Percentiles rank a stretch among this genome's conserved stretches.
Evolutionary conservation across 495 filamentous ascomycete species (phyloP).

Genomic region (Penicillium samsonianum): DNA sequence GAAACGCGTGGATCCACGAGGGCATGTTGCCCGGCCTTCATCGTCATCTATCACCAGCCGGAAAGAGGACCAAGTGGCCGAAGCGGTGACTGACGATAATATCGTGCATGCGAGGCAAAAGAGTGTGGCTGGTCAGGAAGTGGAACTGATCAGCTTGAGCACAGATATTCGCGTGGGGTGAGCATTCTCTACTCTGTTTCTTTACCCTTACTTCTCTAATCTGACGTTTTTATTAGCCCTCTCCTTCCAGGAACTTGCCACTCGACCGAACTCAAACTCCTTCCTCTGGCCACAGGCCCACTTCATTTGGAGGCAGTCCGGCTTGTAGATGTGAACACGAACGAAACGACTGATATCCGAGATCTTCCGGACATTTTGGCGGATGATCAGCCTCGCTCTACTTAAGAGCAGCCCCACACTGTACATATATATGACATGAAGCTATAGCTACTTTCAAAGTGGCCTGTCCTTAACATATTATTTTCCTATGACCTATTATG

Average conservation of each 20-base stretch:
- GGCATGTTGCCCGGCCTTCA: conserved; percentile 52
- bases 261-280: conserved; percentile 74
- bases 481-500: neutral
- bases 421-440: conserved; percentile 10
- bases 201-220: conserved; percentile 8
- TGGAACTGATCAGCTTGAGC: conserved; percentile 77
- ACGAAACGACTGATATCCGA: conserved; percentile 79
- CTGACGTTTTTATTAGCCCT: conserved; percentile 49
- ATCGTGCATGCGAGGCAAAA: conserved; percentile 82
- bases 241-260: conserved; percentile 75
- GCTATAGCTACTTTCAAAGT: neutral
- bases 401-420: neutral
- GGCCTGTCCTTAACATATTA: neutral
- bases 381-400: conserved; percentile 34
- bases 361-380: conserved; percentile 77
- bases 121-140: conserved; percentile 66
- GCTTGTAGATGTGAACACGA: conserved; percentile 77
- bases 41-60: conserved; percentile 46
- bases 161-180: conserved; percentile 82
- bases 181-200: conserved; percentile 25
- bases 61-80: conserved; percentile 59
- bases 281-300: conserved; percentile 73
- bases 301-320: conserved; percentile 77
- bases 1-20: conserved; percentile 66
- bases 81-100: conserved; percentile 82